Percentiles rank a stretch among this genome's conserved stretches.
Conservation (phyloP, 1,284 basidiomycete genomes). For the Jaminaea rosea region DNA sequence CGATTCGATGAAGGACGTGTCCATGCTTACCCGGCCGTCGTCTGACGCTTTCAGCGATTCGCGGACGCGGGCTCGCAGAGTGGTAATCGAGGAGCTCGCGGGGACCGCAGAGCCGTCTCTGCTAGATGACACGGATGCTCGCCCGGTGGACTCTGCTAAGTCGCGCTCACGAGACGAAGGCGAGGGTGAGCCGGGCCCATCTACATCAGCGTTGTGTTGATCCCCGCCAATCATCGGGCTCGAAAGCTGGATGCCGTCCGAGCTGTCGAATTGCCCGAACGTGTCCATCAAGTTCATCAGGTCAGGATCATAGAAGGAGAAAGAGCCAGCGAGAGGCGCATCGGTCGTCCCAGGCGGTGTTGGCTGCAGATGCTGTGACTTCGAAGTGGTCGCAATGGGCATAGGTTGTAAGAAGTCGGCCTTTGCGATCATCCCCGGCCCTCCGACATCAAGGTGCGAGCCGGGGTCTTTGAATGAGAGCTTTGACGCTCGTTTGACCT, state of each 20-base stretch:
- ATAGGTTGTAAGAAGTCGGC: no score
- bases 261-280: constrained; percentile 37
- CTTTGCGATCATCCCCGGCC: no score
- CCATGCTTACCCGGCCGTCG: constrained; percentile 60
- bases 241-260: constrained; percentile 9
- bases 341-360: no score
- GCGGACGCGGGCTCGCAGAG: constrained; percentile 50
- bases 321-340: constrained; percentile 51
- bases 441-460: constrained; percentile 15
- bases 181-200: neutral
- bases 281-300: constrained; percentile 55
- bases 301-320: constrained; percentile 69
- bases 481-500: neutral
- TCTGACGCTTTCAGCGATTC: constrained; percentile 60
- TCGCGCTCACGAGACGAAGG: neutral
- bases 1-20: constrained; percentile 64
- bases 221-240: neutral
- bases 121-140: neutral
- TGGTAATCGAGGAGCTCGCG: neutral
- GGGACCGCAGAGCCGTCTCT: neutral
- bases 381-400: no score
- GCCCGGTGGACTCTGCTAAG: neutral
- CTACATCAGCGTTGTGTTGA: no score
- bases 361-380: no score
- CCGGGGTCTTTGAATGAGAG: neutral